Evolutionary conservation across 805 yeast species (phyloP).

Genomic region (Candida maesae): DNA sequence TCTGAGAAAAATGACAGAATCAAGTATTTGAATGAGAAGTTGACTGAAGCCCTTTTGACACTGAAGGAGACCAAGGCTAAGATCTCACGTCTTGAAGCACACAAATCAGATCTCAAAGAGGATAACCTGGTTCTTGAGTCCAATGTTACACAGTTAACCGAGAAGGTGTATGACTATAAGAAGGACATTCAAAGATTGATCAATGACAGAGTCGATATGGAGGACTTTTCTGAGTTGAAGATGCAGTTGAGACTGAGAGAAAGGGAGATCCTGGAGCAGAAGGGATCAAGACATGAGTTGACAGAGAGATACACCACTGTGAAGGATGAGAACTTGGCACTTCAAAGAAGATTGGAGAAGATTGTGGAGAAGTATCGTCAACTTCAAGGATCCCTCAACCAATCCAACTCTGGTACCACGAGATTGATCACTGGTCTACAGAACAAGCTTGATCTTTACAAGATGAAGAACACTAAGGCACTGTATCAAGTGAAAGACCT

Average conservation of each 20-base stretch:
- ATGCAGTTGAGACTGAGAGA: slow-evolving; percentile 16
- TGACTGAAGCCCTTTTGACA: slow-evolving; percentile 26
- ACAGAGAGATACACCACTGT: slow-evolving; percentile 25
- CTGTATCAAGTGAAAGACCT: slow-evolving; percentile 34
- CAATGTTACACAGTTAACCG: slow-evolving; percentile 27
- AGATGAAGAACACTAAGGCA: slow-evolving; percentile 44
- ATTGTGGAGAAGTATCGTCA: slow-evolving; percentile 25
- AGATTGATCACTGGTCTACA: slow-evolving; percentile 22
- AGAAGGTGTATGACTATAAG: slow-evolving; percentile 31
- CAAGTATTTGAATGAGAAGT: slow-evolving; percentile 22
- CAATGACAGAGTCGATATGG: slow-evolving; percentile 8
- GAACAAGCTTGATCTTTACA: slow-evolving; percentile 42
- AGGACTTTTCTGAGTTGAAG: slow-evolving; percentile 16
- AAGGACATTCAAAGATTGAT: slow-evolving; percentile 18
- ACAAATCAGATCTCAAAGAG: slow-evolving; percentile 26
- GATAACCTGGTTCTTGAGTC: slow-evolving; percentile 33
- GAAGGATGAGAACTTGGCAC: slow-evolving; percentile 24
- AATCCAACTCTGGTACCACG: slow-evolving; percentile 8
- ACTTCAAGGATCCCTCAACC: slow-evolving; percentile 27
- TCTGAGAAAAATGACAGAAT: slow-evolving; percentile 24
- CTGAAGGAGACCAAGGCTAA: slow-evolving; percentile 29
- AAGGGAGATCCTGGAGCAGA: slow-evolving; percentile 26
- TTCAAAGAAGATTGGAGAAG: slow-evolving; percentile 32
- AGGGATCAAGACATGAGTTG: slow-evolving; percentile 32
- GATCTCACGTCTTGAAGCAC: slow-evolving; percentile 30